phyloP scores from a whole-genome alignment of 768 basidiomycete species.

The Kwoniella heveanensis region DNA sequence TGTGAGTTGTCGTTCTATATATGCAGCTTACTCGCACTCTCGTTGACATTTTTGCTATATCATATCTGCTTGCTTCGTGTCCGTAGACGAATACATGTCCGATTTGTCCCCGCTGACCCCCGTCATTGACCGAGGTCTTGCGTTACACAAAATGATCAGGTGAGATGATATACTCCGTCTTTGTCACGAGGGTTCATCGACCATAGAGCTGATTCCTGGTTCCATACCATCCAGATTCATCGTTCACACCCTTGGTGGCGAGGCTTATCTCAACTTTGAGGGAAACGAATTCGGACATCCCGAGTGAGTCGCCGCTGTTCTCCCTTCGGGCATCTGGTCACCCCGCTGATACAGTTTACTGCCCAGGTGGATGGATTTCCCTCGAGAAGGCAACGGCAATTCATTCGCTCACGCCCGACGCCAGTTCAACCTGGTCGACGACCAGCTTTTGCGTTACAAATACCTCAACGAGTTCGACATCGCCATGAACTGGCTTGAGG shows the following conservation, averaged over 20 bases:
- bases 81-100: constrained; percentile 97
- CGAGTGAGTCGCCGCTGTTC: constrained; percentile 62
- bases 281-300: constrained; percentile 99
- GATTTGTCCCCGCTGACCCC: constrained; percentile 79
- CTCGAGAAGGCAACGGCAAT: constrained; percentile 89
- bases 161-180: no score
- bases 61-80: no score
- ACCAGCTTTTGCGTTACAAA: constrained; percentile 79
- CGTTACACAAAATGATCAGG: constrained; percentile 98
- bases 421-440: constrained; percentile 94
- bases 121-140: constrained; percentile 80
- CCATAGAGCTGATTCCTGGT: background rate
- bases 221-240: constrained; percentile 65
- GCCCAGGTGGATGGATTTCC: constrained; percentile 91
- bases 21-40: no score
- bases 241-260: constrained; percentile 89
- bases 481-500: constrained; percentile 85
- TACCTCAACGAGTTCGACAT: constrained; percentile 92
- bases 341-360: no score
- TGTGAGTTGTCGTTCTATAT: constrained; percentile 62
- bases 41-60: no score
- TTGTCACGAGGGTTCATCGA: no score
- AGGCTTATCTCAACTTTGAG: constrained; percentile 97
- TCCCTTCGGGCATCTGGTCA: background rate
- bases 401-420: constrained; percentile 96